Evolutionary conservation across 192 early-diverging fungal species (phyloP).

Genomic region (Phycomyces nitens): DNA sequence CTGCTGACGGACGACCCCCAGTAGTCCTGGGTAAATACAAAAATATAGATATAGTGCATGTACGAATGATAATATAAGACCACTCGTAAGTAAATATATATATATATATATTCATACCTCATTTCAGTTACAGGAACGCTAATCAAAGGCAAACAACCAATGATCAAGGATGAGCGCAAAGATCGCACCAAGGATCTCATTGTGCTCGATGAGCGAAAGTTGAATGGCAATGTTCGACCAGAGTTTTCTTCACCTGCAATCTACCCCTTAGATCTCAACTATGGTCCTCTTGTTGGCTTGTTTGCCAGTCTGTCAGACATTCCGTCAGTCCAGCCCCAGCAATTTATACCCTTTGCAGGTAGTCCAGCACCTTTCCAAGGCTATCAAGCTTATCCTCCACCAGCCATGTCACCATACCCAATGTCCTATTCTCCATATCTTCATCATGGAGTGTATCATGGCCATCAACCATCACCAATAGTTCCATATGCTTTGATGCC

Average conservation of each 20-base stretch:
- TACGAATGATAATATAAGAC: not conserved
- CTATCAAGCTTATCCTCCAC: not conserved
- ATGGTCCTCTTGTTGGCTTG: not conserved
- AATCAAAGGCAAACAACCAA: constrained; percentile 2
- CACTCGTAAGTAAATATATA: too few species aligned
- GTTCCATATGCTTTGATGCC: not conserved
- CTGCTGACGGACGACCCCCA: not conserved
- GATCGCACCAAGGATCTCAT: constrained; percentile 1
- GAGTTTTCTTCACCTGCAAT: constrained; percentile 2
- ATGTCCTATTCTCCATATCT: not conserved
- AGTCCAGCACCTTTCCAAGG: not conserved
- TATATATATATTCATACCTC: too few species aligned
- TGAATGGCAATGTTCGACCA: not conserved
- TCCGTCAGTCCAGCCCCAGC: not conserved
- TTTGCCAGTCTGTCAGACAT: not conserved
- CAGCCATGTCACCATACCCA: not conserved
- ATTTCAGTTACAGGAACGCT: not conserved
- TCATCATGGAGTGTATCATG: not conserved
- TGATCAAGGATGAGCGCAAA: not conserved
- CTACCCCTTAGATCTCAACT: not conserved
- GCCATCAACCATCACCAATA: not conserved
- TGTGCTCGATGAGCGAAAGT: not conserved
- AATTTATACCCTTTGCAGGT: too few species aligned
- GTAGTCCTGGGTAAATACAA: not conserved
- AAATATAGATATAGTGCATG: not conserved